Percentiles rank a stretch among this genome's conserved stretches.
Evolutionary conservation across 306 rosid species (phyloP).

Genomic region (Castanopsis chinensis): DNA sequence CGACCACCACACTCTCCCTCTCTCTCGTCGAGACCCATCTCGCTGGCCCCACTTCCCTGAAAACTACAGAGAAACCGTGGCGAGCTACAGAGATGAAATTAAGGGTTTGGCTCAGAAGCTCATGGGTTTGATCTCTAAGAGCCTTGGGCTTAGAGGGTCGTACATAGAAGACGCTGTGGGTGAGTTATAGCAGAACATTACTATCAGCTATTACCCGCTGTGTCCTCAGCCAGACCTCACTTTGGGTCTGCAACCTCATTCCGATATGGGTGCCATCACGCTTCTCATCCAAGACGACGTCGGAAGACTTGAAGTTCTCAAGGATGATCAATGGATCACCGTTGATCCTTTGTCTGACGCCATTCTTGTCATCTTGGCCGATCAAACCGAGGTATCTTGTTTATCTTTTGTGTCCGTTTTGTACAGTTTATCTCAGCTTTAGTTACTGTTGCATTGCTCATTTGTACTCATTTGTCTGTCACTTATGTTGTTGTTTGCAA

Average conservation of each 20-base stretch:
- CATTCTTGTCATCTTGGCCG: constrained; percentile 77
- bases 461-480: too few relatives aligned
- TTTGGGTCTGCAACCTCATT: constrained; percentile 84
- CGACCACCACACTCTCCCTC: constrained; percentile 84
- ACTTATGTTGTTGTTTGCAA: too few relatives aligned
- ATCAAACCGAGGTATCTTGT: constrained; percentile 81
- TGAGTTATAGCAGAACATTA: constrained; percentile 72
- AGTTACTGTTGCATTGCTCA: too few relatives aligned
- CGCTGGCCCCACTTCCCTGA: constrained; percentile 69
- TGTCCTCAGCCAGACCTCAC: constrained; percentile 91
- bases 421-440: too few relatives aligned
- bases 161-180: constrained; percentile 67
- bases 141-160: constrained; percentile 55
- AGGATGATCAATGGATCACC: constrained; percentile 56
- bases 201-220: constrained; percentile 84
- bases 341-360: constrained; percentile 64
- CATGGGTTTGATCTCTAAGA: constrained; percentile 63
- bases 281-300: constrained; percentile 83
- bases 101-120: constrained; percentile 59
- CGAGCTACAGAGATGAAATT: constrained; percentile 51
- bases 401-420: too few relatives aligned
- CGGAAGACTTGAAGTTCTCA: constrained; percentile 74
- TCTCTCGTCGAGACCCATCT: constrained; percentile 71
- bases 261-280: constrained; percentile 81
- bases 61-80: constrained; percentile 44